Evolutionary conservation across 352 stramenopile species (phyloP).

Genomic region (Globisporangium splendens): DNA sequence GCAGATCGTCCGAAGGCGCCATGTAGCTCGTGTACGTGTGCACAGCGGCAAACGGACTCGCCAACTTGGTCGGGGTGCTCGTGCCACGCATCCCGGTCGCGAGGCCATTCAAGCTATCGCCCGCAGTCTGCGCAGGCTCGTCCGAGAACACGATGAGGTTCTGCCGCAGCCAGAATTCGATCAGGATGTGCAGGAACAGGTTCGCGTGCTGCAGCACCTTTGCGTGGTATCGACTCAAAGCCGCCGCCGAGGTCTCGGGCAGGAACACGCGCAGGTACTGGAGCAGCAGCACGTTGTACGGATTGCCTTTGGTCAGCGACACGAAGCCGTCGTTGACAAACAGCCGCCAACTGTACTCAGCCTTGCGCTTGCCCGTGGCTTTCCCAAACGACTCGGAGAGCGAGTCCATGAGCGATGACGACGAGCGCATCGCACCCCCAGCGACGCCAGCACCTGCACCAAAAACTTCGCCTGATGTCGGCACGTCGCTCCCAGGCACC

Average conservation of each 20-base stretch:
- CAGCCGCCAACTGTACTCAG: constrained; percentile 65
- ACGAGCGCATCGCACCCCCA: too few relatives aligned
- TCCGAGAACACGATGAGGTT: constrained; percentile 85
- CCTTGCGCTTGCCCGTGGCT: constrained; percentile 29
- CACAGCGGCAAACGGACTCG: constrained; percentile 67
- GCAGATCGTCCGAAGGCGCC: constrained; percentile 77
- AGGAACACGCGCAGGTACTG: constrained; percentile 83
- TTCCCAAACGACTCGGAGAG: constrained; percentile 51
- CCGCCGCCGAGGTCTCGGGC: constrained; percentile 49
- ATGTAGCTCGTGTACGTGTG: constrained; percentile 84
- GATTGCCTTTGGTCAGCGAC: constrained; percentile 64
- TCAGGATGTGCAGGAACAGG: constrained; percentile 81
- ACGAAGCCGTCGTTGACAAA: constrained; percentile 66
- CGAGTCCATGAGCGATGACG: constrained; percentile 39
- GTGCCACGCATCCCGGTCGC: constrained; percentile 2
- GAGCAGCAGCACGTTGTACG: constrained; percentile 82
- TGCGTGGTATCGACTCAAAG: constrained; percentile 74
- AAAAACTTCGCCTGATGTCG: too few relatives aligned
- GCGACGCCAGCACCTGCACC: too few relatives aligned
- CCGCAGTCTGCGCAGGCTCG: constrained; percentile 24
- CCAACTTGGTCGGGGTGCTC: constrained; percentile 26
- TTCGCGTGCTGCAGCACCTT: constrained; percentile 77
- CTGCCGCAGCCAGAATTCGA: constrained; percentile 87
- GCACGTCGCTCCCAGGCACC: constrained; percentile 18
- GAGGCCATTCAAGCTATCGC: constrained; percentile 12